Percentiles rank a stretch among this genome's conserved stretches.
phyloP scores from a whole-genome alignment of 148 eudicot genomes.

The Vaccinium myrtillus region DNA sequence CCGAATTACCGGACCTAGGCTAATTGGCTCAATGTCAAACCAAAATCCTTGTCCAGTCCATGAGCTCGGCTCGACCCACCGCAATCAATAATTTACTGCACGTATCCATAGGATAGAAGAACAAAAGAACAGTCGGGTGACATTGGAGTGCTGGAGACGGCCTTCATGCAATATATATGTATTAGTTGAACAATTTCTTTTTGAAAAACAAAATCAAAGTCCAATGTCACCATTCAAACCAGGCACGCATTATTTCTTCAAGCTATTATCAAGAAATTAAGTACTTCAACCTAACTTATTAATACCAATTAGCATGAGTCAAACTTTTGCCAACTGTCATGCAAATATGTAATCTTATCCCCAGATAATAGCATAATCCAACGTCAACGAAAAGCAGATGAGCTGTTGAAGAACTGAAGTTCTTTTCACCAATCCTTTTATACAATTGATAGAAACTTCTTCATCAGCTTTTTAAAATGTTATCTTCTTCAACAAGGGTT shows the following conservation, averaged over 20 bases:
- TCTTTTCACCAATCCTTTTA: not conserved
- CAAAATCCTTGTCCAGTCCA: not conserved
- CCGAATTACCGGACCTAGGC: not conserved
- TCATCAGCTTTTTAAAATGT: not conserved
- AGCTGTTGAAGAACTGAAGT: not conserved
- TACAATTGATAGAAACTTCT: not conserved
- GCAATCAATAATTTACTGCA: not conserved
- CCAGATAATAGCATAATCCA: not conserved
- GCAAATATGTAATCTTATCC: not conserved
- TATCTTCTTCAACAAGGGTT: not conserved
- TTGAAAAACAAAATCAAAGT: not conserved
- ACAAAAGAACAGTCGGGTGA: not conserved
- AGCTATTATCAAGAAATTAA: not conserved
- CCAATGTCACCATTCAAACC: not conserved
- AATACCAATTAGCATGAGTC: not conserved
- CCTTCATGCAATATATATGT: too few relatives aligned
- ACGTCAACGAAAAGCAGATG: not conserved
- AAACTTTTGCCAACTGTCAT: not conserved
- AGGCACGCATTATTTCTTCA: not conserved
- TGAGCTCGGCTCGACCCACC: not conserved
- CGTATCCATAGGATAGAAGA: not conserved
- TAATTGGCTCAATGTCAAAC: not conserved
- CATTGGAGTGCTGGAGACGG: not conserved
- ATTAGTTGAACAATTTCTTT: not conserved
- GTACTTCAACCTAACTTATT: not conserved